A percentile compares a stretch with the other conserved stretches of the same genome.
phyloP scores from a whole-genome alignment of 1,284 basidiomycete species.

The Anthracocystis setariae region DNA sequence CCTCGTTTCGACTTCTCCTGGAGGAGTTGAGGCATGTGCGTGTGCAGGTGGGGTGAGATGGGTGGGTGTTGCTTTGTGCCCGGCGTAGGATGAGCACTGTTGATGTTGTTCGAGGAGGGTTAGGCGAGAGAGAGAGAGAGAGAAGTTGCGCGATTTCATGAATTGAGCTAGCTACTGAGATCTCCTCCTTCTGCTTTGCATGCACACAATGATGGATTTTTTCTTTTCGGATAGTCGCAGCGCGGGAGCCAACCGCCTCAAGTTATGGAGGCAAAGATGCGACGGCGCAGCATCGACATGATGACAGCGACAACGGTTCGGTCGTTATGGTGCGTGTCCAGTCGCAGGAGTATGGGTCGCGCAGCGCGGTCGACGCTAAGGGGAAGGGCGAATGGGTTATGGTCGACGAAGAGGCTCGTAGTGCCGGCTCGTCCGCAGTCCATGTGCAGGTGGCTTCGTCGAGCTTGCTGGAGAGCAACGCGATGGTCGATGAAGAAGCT shows the following conservation, averaged over 20 bases:
- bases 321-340: conserved; percentile 24
- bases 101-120: too few species aligned
- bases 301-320: conserved; percentile 43
- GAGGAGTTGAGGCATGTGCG: conserved; percentile 4
- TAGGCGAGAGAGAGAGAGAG: too few species aligned
- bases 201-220: too few species aligned
- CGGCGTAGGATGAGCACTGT: too few species aligned
- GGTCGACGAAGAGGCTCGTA: conserved; percentile 29
- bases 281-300: not conserved
- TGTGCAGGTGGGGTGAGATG: conserved; percentile 20
- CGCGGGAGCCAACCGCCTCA: not conserved
- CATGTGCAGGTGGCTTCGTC: conserved; percentile 42
- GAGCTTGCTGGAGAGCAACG: conserved; percentile 4
- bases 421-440: conserved; percentile 17
- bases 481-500: conserved; percentile 24
- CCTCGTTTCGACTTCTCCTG: conserved; percentile 12
- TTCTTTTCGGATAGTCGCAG: not conserved
- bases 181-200: not conserved
- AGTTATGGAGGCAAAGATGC: too few species aligned
- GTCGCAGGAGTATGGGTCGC: conserved; percentile 21
- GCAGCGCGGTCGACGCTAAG: not conserved
- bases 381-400: conserved; percentile 37
- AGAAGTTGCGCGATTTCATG: too few species aligned
- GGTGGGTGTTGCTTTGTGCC: not conserved
- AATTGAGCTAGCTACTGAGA: not conserved